A percentile compares a stretch with the other conserved stretches of the same genome.
Conservation (phyloP, 192 early-diverging fungal genomes). For the Linnemannia zychae region DNA sequence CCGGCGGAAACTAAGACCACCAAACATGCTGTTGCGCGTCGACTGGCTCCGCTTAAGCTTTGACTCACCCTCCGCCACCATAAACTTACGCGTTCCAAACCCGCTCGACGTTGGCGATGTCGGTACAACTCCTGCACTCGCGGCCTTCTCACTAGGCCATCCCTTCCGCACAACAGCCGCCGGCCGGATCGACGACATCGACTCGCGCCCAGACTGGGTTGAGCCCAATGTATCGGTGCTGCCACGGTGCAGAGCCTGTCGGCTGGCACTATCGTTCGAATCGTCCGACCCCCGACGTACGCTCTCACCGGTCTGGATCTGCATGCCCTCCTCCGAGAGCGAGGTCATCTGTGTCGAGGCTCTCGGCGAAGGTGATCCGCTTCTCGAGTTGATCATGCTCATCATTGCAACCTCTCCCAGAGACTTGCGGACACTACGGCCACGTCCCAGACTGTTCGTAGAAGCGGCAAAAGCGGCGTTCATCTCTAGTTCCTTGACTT, state of each 20-base stretch:
- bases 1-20: slow-evolving; percentile 45
- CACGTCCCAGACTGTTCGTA: slow-evolving; percentile 15
- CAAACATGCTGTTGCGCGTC: slow-evolving; percentile 51
- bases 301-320: not conserved
- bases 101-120: slow-evolving; percentile 22
- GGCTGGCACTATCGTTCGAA: not conserved
- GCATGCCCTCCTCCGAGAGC: slow-evolving; percentile 17
- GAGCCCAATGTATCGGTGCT: slow-evolving; percentile 49
- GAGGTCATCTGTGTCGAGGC: slow-evolving; percentile 14
- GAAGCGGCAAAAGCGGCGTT: slow-evolving; percentile 46
- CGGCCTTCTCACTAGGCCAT: slow-evolving; percentile 58
- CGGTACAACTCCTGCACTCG: slow-evolving; percentile 49
- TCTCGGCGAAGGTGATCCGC: slow-evolving; percentile 40
- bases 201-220: slow-evolving; percentile 42
- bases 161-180: slow-evolving; percentile 45
- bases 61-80: slow-evolving; percentile 34
- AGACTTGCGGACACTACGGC: slow-evolving; percentile 43
- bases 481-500: slow-evolving; percentile 57
- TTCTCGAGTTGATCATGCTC: slow-evolving; percentile 42
- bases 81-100: slow-evolving; percentile 55
- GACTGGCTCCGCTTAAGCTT: slow-evolving; percentile 56
- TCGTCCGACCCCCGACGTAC: slow-evolving; percentile 31
- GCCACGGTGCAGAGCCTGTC: not conserved
- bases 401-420: slow-evolving; percentile 41
- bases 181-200: slow-evolving; percentile 31